phyloP scores from a whole-genome alignment of 352 stramenopile genomes.

The Phytophthora gonapodyides region DNA sequence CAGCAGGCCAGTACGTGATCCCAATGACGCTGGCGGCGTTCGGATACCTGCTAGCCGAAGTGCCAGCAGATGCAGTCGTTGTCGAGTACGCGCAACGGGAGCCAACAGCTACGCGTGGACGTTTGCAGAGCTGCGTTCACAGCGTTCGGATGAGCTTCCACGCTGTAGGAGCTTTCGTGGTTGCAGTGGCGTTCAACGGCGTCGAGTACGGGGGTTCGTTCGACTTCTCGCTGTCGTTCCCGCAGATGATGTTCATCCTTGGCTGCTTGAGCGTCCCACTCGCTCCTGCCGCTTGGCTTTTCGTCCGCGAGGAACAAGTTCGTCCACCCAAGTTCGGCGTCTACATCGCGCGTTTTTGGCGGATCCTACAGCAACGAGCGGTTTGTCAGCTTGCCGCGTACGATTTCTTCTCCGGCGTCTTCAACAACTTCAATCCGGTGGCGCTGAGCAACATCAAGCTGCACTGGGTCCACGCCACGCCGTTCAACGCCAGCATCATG shows the following conservation, averaged over 20 bases:
- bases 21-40: slow-evolving; percentile 51
- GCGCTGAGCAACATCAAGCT: slow-evolving; percentile 41
- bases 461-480: slow-evolving; percentile 49
- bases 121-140: slow-evolving; percentile 43
- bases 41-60: slow-evolving; percentile 45
- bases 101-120: slow-evolving; percentile 35
- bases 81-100: slow-evolving; percentile 52
- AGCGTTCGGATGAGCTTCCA: slow-evolving; percentile 36
- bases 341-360: slow-evolving; percentile 46
- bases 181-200: slow-evolving; percentile 40
- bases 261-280: slow-evolving; percentile 18
- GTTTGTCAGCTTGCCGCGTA: slow-evolving; percentile 53
- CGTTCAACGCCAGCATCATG: slow-evolving; percentile 47
- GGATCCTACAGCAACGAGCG: slow-evolving; percentile 42
- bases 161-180: slow-evolving; percentile 33
- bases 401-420: slow-evolving; percentile 48
- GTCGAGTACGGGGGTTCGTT: slow-evolving; percentile 40
- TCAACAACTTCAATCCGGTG: slow-evolving; percentile 54
- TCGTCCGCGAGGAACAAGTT: slow-evolving; percentile 23
- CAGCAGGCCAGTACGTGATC: slow-evolving; percentile 37
- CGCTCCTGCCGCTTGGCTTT: slow-evolving; percentile 27
- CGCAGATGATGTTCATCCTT: slow-evolving; percentile 40
- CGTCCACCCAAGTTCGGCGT: slow-evolving; percentile 8
- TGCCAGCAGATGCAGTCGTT: slow-evolving; percentile 50
- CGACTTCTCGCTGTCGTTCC: slow-evolving; percentile 36